phyloP scores from a whole-genome alignment of 2,329 filamentous ascomycete genomes.

The Westerdykella aurantiaca region DNA sequence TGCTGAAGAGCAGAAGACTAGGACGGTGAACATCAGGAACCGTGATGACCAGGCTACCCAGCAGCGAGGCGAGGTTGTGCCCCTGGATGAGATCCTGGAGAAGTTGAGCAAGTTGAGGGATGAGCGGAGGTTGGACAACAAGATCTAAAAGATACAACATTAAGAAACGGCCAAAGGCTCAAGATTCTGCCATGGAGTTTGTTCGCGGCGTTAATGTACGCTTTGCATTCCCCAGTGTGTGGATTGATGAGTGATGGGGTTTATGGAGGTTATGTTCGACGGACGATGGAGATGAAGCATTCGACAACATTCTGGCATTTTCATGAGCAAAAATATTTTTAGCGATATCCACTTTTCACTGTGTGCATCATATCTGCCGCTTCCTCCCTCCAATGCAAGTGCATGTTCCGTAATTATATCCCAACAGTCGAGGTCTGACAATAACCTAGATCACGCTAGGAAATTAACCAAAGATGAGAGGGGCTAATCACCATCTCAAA shows the following conservation, averaged over 20 bases:
- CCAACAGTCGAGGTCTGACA: no score
- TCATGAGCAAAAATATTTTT: neutral
- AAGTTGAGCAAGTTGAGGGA: conserved; percentile 47
- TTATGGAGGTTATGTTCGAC: neutral
- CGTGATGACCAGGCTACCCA: conserved; percentile 58
- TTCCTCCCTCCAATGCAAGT: neutral
- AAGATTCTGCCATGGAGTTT: no score
- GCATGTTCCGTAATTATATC: no score
- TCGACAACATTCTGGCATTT: neutral
- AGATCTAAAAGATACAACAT: conserved; percentile 9
- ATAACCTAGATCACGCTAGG: no score
- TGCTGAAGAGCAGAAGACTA: conserved; percentile 54
- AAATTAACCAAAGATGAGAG: no score
- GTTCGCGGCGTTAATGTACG: no score
- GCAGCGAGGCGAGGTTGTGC: conserved; percentile 56
- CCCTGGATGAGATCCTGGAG: conserved; percentile 53
- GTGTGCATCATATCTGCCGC: no score
- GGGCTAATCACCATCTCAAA: no score
- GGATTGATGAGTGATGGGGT: neutral
- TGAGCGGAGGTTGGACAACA: conserved; percentile 36
- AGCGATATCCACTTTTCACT: no score
- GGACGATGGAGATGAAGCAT: neutral
- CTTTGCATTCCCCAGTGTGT: no score
- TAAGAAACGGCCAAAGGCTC: neutral
- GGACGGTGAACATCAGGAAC: conserved; percentile 59